phyloP scores from a whole-genome alignment of 176 grass and related monocot species.

The Phyllostachys edulis region DNA sequence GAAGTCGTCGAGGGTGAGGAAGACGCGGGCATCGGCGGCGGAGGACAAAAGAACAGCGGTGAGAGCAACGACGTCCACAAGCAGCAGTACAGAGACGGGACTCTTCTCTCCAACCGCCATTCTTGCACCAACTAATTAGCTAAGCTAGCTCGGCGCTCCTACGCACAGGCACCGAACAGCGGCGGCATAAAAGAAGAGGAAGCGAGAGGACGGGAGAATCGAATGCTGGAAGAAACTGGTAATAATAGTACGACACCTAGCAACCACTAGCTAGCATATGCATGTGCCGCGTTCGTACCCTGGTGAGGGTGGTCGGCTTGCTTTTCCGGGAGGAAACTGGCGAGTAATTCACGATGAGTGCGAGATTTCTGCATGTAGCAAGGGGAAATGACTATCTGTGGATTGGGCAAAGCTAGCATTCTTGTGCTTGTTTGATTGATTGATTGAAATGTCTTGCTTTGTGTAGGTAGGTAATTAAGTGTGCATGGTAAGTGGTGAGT shows the following conservation, averaged over 20 bases:
- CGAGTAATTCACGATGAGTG: not conserved
- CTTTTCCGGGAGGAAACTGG: not conserved
- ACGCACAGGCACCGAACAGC: not conserved
- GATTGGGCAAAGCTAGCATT: not conserved
- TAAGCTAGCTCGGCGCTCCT: not conserved
- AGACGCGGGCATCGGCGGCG: constrained; percentile 24
- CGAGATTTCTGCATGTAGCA: constrained; percentile 27
- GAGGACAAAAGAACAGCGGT: not conserved
- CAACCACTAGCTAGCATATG: not conserved
- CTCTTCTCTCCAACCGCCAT: not conserved
- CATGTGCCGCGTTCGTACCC: constrained; percentile 26
- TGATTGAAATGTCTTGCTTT: not conserved
- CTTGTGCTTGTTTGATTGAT: not conserved
- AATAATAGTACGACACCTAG: constrained; percentile 21
- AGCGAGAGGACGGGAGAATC: not conserved
- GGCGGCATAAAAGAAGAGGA: not conserved
- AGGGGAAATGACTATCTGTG: not conserved
- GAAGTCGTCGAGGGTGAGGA: constrained; percentile 61
- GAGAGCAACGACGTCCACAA: not conserved
- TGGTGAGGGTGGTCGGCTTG: not conserved
- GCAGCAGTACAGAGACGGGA: not conserved
- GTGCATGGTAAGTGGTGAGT: not conserved
- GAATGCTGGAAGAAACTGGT: not conserved
- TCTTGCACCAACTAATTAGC: not conserved
- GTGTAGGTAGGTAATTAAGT: not conserved